Base-by-base conservation (phyloP, 2,329 filamentous ascomycete genomes). In the Coniochaeta sp. region DNA sequence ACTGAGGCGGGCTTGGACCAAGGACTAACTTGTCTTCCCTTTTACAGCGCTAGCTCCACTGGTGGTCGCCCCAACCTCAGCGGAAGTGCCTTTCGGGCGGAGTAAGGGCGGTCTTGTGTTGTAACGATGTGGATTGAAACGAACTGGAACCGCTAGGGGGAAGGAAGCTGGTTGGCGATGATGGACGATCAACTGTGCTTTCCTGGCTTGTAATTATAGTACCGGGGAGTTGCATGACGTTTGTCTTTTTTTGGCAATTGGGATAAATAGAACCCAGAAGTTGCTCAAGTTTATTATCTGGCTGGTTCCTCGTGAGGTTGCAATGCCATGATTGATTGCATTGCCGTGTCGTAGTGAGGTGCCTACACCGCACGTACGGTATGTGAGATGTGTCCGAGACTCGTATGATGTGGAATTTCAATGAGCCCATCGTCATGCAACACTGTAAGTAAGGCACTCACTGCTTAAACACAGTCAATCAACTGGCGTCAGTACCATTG, bases 61-160 rank as follows among this genome's bases (percentile, higher is more conserved):
- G 54, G 55, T 24, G 67, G 66, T 55, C 65, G 66, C 3, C 65
- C 67, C 40, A 56, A 30, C 47, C 58, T 69, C 44, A 61, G 64
- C 65, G 64, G 66, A 24, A 67, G 52, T 60, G 40, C 65, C 10
- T 69, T 68, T 64, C 66, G 67, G 26, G 58, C 64, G 28, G 67
- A 69, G 61, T 69, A 68, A 65, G 56, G 17, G 47, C 30, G n/a
- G 22, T 52, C 19, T 52, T 38, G 19, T 56, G 14, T 40, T 36
- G 12, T 36, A 57, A 7, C 26, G 32, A 17, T 4, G 42, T 16
- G 57, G 28, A 22, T 17, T 36, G 16, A 12, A 10, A 26, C n/a
- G 30, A 34, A 38, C 28, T 28, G 28, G 54, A 56, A 56, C 28
- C 54, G 26, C 54, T 56, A 8, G 22, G 47, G n/a, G n/a, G n/a